Evolutionary conservation across 345 rosid species (phyloP).

Genomic region (Xanthoceras sorbifolium): DNA sequence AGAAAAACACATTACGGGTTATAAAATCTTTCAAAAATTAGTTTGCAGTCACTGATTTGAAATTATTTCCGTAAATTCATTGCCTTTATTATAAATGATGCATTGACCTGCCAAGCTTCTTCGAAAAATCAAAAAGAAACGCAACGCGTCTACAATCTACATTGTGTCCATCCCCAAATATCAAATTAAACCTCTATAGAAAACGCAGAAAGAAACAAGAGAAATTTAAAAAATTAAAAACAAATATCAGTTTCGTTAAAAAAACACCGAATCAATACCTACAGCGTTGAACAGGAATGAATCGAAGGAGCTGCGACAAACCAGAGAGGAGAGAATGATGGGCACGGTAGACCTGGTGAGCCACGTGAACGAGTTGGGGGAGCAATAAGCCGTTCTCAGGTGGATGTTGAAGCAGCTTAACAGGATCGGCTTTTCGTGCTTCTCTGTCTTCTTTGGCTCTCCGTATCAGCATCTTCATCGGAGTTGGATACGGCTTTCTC

Average conservation of each 20-base stretch:
- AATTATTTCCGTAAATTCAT: too few species aligned
- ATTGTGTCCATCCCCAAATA: too few species aligned
- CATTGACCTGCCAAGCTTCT: too few species aligned
- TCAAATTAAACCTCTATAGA: too few species aligned
- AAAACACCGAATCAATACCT: slow-evolving; percentile 36
- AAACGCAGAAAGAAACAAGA: too few species aligned
- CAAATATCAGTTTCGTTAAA: neutral
- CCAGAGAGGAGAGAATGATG: slow-evolving; percentile 55
- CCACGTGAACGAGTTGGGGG: slow-evolving; percentile 68
- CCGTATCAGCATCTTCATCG: slow-evolving; percentile 65
- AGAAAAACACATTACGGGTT: too few species aligned
- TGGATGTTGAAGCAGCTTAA: slow-evolving; percentile 62
- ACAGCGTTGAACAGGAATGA: slow-evolving; percentile 67
- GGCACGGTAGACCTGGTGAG: slow-evolving; percentile 60
- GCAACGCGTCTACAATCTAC: too few species aligned
- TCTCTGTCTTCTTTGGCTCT: slow-evolving; percentile 71
- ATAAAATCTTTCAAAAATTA: too few species aligned
- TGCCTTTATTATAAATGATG: too few species aligned
- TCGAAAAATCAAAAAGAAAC: too few species aligned
- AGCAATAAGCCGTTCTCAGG: slow-evolving; percentile 82
- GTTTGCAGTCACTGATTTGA: too few species aligned
- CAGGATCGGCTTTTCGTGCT: slow-evolving; percentile 66
- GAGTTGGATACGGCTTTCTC: slow-evolving; percentile 83
- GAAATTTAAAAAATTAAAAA: too few species aligned
- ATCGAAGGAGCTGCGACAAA: slow-evolving; percentile 45